Evolutionary conservation across 73 alveolate species (phyloP), one percentile per base, ranked within the genome.

Genomic region (Paramecium biaurelia): DNA sequence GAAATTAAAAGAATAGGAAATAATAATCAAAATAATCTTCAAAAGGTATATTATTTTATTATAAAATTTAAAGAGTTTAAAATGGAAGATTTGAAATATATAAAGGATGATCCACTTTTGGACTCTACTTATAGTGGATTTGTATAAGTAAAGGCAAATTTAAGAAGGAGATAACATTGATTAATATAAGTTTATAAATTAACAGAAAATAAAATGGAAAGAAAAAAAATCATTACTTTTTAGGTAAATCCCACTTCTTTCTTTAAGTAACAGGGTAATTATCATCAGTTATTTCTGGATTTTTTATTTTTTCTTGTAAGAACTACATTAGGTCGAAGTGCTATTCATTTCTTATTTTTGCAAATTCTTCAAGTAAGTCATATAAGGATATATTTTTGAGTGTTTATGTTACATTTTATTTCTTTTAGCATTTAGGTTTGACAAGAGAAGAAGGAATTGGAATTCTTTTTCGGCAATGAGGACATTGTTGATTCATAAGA

Each of bases 81-180:
- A 79, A 32, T 47, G 18, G 90, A 79, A 57, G 90, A 79, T 79
- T 45, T 79, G 23, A 79, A 79, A 57, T 79, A 79, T 45, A 63
- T 20, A 21, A 79, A 41, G 43, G 90, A 79, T 47, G 90, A 79
- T 79, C 90, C 90, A 20, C 43, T 79, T 42, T 47, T 79, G 32
- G 90, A 79, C 15, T 4, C 70, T 20, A 30, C 21, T 30, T 79
- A 79, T 24, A 20, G 45, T 43, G 56, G 90, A 10, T 79, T 79
- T 79, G 56, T 79, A 41, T 41, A 38, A 79, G 74, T 79, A 11
- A 79, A 45, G 30, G 45, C 56, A 20, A 79, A 79, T 79, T 42
- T 79, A 41, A 79, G 90, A 43, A 26, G 35, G 30, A 79, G 90
- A 47, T 18, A 21, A 24, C 8, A 34, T 74, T 74, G 87, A 74